These are phyloP conservation scores for Tetragonia tetragonoides DNA, from an alignment of 148 eudicot species.

Conservation along the genomic window DNA sequence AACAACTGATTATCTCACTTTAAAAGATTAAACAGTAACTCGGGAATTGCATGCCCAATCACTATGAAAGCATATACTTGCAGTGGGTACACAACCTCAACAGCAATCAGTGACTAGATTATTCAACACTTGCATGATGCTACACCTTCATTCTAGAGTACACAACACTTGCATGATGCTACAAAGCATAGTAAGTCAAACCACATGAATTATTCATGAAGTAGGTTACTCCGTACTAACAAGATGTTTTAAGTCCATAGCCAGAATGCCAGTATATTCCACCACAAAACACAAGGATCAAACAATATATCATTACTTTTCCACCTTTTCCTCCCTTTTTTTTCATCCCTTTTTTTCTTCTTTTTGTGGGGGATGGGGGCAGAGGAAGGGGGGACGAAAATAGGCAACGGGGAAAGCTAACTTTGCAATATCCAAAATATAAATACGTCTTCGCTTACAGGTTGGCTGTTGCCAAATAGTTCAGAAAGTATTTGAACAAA, in stretches of 20 bases:
- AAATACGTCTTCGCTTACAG: background rate
- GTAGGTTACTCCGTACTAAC: no score
- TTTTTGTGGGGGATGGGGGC: background rate
- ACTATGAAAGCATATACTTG: background rate
- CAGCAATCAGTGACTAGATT: no score
- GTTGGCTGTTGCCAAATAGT: background rate
- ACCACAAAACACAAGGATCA: background rate
- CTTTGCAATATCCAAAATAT: no score
- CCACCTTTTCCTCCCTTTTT: background rate
- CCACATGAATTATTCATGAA: background rate
- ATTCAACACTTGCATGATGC: background rate
- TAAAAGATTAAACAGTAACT: background rate
- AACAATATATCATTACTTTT: slow-evolving; percentile 7
- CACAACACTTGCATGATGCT: background rate
- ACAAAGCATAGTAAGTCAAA: background rate
- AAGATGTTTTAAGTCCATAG: background rate
- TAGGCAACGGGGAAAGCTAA: no score
- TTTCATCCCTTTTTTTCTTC: background rate
- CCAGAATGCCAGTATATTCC: background rate
- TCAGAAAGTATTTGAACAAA: background rate
- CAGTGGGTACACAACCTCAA: background rate
- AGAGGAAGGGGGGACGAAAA: no score
- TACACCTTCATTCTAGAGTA: no score
- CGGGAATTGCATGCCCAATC: background rate
- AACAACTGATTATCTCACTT: background rate